Base-by-base conservation (phyloP, 2,329 filamentous ascomycete species). In the Cadophora luteo-olivacea region DNA sequence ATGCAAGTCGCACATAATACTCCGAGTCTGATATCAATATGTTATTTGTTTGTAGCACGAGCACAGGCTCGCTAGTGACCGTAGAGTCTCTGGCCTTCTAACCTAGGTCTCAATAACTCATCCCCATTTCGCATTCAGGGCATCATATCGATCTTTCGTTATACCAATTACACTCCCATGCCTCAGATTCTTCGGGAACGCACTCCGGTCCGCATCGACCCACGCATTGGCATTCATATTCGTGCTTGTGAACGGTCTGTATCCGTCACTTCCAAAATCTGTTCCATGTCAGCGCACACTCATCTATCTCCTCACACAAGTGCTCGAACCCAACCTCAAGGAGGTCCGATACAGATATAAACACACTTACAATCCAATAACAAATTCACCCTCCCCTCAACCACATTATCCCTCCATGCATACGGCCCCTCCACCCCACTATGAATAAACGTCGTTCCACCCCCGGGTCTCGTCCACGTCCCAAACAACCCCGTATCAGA, bases 151-250 rank as follows among this genome's bases (percentile, higher is more conserved):
- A 11, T 76, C 79, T 76, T 80, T 75, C 61, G 81, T 84, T 3
- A 86, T 76, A 0, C 84, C 81, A 71, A 87, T 70, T 25, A 87
- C 82, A 67, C 82, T 83, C 9, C 85, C 85, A 76, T 87, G 85
- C 69, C 85, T 82, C 72, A 87, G 68, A 38, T 82, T 81, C 58
- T 72, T 80, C 9, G 85, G 85, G 71, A 84, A 86, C 0, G 71
- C 77, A 1, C 74, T 73, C 48, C 80, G 73, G 67, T 79, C 78
- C 54, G 82, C 84, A 36, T 81, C 81, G 1, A 75, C 78, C 84
- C 85, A 87, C 22, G 77, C 79, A 52, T 85, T 85, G 3, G 76
- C 79, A 70, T 77, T 75, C 19, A 84, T 79, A 65, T 82, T 79
- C 0, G 57, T 60, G 33, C 80, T 84, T 75, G 84, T 81, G 68